A percentile compares a stretch with the other conserved stretches of the same genome.
These are phyloP conservation scores for Curvularia eragrostidis DNA, from an alignment of 2,329 filamentous ascomycete genomes.

Conservation along the genomic window DNA sequence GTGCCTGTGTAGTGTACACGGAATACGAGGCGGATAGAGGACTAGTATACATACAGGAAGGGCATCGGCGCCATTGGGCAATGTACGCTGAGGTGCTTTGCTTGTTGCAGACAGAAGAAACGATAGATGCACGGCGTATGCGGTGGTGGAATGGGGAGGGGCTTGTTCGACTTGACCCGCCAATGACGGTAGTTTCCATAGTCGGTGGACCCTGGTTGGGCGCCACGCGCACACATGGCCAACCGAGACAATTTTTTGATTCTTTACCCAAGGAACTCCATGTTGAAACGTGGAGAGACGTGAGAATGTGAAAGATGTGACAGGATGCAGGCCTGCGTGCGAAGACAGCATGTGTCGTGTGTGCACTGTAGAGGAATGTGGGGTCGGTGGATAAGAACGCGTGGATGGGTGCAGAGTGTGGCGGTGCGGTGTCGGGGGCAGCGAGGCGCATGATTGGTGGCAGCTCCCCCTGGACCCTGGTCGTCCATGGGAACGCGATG, in stretches of 20 bases:
- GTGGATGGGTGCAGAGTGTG: background rate
- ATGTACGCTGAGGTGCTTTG: background rate
- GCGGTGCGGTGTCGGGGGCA: background rate
- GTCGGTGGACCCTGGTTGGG: background rate
- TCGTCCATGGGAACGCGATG: slow-evolving; percentile 6
- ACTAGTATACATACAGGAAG: background rate
- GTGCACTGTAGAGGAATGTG: background rate
- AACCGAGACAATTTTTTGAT: background rate
- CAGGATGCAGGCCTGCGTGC: background rate
- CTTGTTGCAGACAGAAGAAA: background rate
- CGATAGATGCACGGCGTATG: background rate
- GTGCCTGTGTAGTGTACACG: background rate
- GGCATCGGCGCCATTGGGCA: background rate
- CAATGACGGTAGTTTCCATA: background rate
- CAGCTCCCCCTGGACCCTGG: slow-evolving; percentile 2
- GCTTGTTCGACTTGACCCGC: background rate
- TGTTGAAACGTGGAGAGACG: background rate
- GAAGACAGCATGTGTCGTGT: background rate
- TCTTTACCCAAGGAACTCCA: no score
- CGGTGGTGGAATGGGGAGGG: background rate
- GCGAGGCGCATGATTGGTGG: slow-evolving; percentile 1
- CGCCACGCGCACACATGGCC: background rate
- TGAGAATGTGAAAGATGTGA: background rate
- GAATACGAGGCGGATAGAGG: background rate
- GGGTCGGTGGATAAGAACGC: background rate